A percentile compares a stretch with the other conserved stretches of the same genome.
Conservation (phyloP, 2,329 filamentous ascomycete genomes). For the Berkeleyomyces rouxiae region DNA sequence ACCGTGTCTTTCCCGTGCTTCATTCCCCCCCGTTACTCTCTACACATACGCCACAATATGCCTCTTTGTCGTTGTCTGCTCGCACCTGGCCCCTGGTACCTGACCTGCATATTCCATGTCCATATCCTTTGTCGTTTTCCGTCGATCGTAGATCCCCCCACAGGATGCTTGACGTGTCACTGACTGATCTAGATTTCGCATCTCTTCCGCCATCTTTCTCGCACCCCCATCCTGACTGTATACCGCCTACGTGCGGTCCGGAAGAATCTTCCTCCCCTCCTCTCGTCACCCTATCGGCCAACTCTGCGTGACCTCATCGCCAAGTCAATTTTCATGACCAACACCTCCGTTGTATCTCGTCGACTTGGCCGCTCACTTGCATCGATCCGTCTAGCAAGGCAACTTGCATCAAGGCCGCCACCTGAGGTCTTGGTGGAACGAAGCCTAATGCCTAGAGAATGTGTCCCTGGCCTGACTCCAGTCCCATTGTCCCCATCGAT, state of each 20-base stretch:
- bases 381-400: slow-evolving; percentile 46
- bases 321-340: slow-evolving; percentile 49
- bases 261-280: slow-evolving; percentile 34
- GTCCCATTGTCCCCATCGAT: slow-evolving; percentile 39
- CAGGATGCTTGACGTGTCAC: background rate
- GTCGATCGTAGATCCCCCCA: background rate
- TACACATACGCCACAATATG: no score
- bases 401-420: slow-evolving; percentile 42
- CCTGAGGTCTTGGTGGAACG: slow-evolving; percentile 43
- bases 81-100: no score
- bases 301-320: slow-evolving; percentile 44
- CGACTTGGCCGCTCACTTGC: slow-evolving; percentile 46
- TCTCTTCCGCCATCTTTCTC: slow-evolving; percentile 42
- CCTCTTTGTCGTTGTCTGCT: no score
- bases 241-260: slow-evolving; percentile 43
- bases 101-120: no score
- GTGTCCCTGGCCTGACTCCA: slow-evolving; percentile 30
- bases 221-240: slow-evolving; percentile 48
- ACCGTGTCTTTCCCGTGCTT: background rate
- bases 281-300: slow-evolving; percentile 40
- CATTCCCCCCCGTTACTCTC: background rate
- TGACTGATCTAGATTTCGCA: slow-evolving; percentile 35
- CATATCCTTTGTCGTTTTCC: background rate
- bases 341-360: slow-evolving; percentile 47
- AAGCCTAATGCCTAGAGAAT: slow-evolving; percentile 49